Conservation (phyloP, 768 basidiomycete genomes). For the Pisolithus tinctorius region DNA sequence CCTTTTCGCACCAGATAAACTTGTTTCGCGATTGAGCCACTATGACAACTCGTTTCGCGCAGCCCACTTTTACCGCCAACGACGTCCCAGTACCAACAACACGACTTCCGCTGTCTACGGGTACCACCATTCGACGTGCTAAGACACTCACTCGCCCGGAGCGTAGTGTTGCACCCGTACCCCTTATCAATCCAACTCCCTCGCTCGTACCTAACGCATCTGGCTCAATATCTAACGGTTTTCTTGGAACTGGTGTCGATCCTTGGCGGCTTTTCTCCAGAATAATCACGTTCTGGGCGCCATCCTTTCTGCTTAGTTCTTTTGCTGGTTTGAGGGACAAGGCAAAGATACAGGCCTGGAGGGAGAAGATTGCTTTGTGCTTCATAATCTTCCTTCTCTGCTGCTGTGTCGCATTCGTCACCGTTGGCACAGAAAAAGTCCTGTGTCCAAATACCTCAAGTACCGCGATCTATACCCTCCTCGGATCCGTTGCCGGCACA, state of each 20-base stretch:
- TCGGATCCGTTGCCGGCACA: constrained; percentile 54
- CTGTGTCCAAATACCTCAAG: constrained; percentile 66
- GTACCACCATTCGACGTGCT: constrained; percentile 69
- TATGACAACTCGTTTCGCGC: constrained; percentile 20
- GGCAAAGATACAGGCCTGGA: constrained; percentile 83
- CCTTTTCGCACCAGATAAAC: no score
- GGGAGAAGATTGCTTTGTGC: constrained; percentile 94
- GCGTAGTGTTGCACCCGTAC: constrained; percentile 87
- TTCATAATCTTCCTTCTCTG: constrained; percentile 79
- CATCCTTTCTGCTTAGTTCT: constrained; percentile 63
- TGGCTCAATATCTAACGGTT: constrained; percentile 31
- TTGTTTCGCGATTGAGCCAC: neutral
- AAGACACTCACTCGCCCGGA: constrained; percentile 98
- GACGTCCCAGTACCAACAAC: constrained; percentile 68
- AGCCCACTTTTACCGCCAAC: constrained; percentile 22
- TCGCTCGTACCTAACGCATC: constrained; percentile 32
- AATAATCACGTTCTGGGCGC: constrained; percentile 88
- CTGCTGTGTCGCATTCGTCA: constrained; percentile 78
- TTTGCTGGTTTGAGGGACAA: constrained; percentile 79
- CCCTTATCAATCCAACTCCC: constrained; percentile 82
- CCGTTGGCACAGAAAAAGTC: constrained; percentile 89
- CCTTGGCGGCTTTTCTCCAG: constrained; percentile 81
- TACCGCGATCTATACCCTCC: constrained; percentile 39
- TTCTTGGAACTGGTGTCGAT: constrained; percentile 28
- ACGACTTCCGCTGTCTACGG: constrained; percentile 42